Percentiles rank a stretch among this genome's conserved stretches.
phyloP scores from a whole-genome alignment of 495 filamentous ascomycete species.

The Gamarada debralockiae region DNA sequence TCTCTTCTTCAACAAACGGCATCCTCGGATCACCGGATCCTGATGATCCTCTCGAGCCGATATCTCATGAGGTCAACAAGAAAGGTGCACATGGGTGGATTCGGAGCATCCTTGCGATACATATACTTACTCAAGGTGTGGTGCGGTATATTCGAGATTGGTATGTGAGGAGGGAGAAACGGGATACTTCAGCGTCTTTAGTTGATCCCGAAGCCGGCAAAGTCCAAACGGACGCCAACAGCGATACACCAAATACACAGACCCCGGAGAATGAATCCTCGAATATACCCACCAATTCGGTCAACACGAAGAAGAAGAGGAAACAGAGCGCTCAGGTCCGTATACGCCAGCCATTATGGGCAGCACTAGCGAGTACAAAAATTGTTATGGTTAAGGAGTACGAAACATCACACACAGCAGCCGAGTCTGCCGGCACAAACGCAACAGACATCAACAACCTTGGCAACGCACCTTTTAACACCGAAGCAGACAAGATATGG shows the following conservation, averaged over 20 bases:
- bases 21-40: constrained; percentile 25
- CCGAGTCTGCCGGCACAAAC: constrained; percentile 67
- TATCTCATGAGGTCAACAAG: constrained; percentile 38
- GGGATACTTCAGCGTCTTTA: constrained; percentile 33
- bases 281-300: constrained; percentile 16
- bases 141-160: constrained; percentile 59
- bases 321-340: constrained; percentile 86
- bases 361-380: constrained; percentile 88
- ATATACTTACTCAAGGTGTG: constrained; percentile 82
- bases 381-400: constrained; percentile 92
- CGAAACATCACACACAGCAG: constrained; percentile 75
- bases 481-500: constrained; percentile 76
- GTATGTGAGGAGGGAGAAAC: constrained; percentile 49
- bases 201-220: constrained; percentile 55
- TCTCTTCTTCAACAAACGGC: constrained; percentile 20
- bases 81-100: constrained; percentile 49
- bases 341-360: constrained; percentile 90
- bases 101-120: constrained; percentile 68
- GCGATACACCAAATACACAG: constrained; percentile 11
- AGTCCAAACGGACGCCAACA: constrained; percentile 24
- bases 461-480: constrained; percentile 69
- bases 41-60: constrained; percentile 39
- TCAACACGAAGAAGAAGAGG: constrained; percentile 75
- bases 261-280: constrained; percentile 16
- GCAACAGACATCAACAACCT: constrained; percentile 76